Evolutionary conservation across 2,329 filamentous ascomycete species (phyloP).

Genomic region (Zymoseptoria ardabiliae): DNA sequence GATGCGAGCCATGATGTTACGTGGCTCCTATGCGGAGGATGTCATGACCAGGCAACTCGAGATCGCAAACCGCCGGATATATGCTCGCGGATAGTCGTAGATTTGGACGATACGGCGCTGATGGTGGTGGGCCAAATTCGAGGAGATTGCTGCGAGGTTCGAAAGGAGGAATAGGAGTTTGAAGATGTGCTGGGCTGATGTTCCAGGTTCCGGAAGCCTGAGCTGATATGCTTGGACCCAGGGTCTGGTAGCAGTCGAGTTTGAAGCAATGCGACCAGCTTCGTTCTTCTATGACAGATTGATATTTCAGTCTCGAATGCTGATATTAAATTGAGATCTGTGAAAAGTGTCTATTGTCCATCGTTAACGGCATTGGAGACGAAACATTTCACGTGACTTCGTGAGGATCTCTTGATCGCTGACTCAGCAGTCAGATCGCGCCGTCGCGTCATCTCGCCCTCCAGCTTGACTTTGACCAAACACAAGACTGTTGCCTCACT

Average conservation of each 20-base stretch:
- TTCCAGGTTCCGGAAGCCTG: background rate
- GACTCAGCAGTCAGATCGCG: background rate
- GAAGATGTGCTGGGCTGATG: background rate
- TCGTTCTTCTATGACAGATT: background rate
- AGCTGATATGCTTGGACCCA: background rate
- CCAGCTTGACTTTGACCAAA: constrained; percentile 6
- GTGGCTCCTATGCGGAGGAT: background rate
- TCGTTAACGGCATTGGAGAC: background rate
- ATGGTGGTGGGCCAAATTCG: background rate
- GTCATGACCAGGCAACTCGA: background rate
- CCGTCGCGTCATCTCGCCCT: constrained; percentile 7
- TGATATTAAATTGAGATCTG: background rate
- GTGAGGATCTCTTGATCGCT: background rate
- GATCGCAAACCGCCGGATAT: background rate
- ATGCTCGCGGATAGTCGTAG: background rate
- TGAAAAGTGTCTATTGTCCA: background rate
- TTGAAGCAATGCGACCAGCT: background rate
- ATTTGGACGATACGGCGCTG: background rate
- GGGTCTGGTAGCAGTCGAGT: background rate
- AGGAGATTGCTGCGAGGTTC: background rate
- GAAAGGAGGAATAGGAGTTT: background rate
- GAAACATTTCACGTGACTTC: background rate
- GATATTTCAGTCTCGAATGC: background rate
- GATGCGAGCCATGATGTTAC: background rate
- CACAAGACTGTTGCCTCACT: background rate